Evolutionary conservation across 495 filamentous ascomycete species (phyloP).

Genomic region (Ascobolus immersus): DNA sequence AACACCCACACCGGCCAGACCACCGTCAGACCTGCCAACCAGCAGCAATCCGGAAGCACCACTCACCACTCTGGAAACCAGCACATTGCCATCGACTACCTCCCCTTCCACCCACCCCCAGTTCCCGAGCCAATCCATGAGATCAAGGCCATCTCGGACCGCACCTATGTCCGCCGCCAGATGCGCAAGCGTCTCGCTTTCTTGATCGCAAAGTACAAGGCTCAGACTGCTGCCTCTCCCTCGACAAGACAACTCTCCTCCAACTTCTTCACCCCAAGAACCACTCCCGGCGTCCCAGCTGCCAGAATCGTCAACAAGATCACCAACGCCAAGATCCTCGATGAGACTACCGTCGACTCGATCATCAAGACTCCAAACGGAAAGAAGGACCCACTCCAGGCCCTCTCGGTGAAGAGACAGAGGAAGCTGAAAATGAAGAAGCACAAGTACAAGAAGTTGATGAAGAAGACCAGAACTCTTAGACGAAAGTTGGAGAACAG

Average conservation of each 20-base stretch:
- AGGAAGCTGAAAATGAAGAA: conserved; percentile 98
- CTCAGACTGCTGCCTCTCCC: conserved; percentile 5
- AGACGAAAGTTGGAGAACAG: conserved; percentile 54
- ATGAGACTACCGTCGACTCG: conserved; percentile 25
- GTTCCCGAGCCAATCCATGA: conserved; percentile 29
- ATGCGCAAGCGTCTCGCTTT: conserved; percentile 37
- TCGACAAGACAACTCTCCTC: conserved; percentile 5
- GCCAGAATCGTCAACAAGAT: conserved; percentile 17
- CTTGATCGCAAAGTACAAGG: conserved; percentile 23
- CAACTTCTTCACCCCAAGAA: not conserved
- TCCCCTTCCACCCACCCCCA: conserved; percentile 51
- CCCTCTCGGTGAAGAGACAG: conserved; percentile 69
- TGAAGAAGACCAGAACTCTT: conserved; percentile 70
- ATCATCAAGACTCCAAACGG: conserved; percentile 19
- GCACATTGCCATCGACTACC: conserved; percentile 31
- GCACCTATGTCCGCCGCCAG: too few species aligned
- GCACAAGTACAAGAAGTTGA: conserved; percentile 99
- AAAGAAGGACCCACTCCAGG: conserved; percentile 25
- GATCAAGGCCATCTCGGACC: too few species aligned
- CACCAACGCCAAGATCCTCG: conserved; percentile 26
- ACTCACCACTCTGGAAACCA: conserved; percentile 11
- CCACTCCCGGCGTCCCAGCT: conserved; percentile 18
- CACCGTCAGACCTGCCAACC: conserved; percentile 29
- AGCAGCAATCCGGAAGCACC: conserved; percentile 16
- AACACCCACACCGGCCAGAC: conserved; percentile 23